A percentile compares a stretch with the other conserved stretches of the same genome.
These are phyloP conservation scores for Calonectria hongkongensis DNA, from an alignment of 2,329 filamentous ascomycete species.

Conservation along the genomic window DNA sequence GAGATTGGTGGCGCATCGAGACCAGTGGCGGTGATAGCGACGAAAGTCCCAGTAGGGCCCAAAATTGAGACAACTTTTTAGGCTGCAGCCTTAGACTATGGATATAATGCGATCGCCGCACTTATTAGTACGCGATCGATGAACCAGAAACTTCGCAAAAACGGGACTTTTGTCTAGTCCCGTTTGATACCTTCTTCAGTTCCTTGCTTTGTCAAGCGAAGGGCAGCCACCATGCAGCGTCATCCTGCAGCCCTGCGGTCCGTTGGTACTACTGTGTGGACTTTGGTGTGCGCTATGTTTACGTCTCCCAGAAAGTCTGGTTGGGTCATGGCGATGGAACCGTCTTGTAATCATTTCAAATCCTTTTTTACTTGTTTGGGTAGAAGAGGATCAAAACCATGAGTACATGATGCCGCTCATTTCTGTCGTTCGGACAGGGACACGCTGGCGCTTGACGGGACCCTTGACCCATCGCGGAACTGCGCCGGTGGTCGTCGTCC, in stretches of 20 bases:
- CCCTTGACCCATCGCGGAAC: slow-evolving; percentile 13
- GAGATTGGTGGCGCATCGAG: slow-evolving; percentile 24
- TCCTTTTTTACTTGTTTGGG: neutral
- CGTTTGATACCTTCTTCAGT: slow-evolving; percentile 22
- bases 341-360: neutral
- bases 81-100: slow-evolving; percentile 27
- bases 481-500: slow-evolving; percentile 1
- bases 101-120: slow-evolving; percentile 15
- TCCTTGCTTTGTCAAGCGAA: slow-evolving; percentile 24
- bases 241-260: slow-evolving; percentile 34
- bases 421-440: neutral
- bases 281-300: neutral
- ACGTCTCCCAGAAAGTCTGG: slow-evolving; percentile 7
- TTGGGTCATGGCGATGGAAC: neutral
- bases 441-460: neutral
- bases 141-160: slow-evolving; percentile 27
- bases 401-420: neutral
- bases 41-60: slow-evolving; percentile 20
- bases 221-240: slow-evolving; percentile 34
- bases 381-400: neutral
- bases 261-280: slow-evolving; percentile 26
- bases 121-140: slow-evolving; percentile 23
- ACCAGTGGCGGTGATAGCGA: slow-evolving; percentile 17
- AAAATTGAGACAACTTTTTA: slow-evolving; percentile 25
- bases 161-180: slow-evolving; percentile 40